Conservation (phyloP, 2,329 filamentous ascomycete genomes). For the Aspergillus japonicus region DNA sequence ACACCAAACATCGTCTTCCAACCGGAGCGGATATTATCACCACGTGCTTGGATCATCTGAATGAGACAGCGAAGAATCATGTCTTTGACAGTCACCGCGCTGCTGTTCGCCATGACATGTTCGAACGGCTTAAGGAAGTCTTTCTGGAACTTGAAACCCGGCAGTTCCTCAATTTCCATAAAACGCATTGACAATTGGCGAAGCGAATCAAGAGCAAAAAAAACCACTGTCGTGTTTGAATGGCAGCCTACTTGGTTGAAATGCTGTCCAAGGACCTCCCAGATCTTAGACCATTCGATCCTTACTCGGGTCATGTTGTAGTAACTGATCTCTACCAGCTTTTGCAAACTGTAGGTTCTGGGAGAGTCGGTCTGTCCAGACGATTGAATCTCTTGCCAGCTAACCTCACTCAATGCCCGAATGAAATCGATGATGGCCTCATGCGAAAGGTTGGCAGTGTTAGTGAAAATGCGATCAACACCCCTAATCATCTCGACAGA, state of each 20-base stretch:
- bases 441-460: slow-evolving; percentile 87
- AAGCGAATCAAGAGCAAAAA: slow-evolving; percentile 93
- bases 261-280: slow-evolving; percentile 95
- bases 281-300: slow-evolving; percentile 98
- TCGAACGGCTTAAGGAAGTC: slow-evolving; percentile 98
- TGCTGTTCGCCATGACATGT: slow-evolving; percentile 92
- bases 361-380: slow-evolving; percentile 95
- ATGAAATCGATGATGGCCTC: slow-evolving; percentile 97
- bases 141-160: slow-evolving; percentile 99
- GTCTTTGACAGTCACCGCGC: slow-evolving; percentile 89
- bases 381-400: slow-evolving; percentile 98
- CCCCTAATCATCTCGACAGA: slow-evolving; percentile 90
- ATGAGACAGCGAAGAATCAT: slow-evolving; percentile 95
- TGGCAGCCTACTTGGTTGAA: slow-evolving; percentile 98
- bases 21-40: slow-evolving; percentile 93
- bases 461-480: slow-evolving; percentile 95
- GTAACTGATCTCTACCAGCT: slow-evolving; percentile 97
- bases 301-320: slow-evolving; percentile 99
- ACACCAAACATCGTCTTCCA: slow-evolving; percentile 99
- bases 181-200: slow-evolving; percentile 97
- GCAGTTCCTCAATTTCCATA: slow-evolving; percentile 95
- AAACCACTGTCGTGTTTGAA: slow-evolving; percentile 93
- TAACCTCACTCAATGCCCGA: slow-evolving; percentile 86
- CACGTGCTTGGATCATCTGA: slow-evolving; percentile 97
- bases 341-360: slow-evolving; percentile 94